A percentile compares a stretch with the other conserved stretches of the same genome.
Evolutionary conservation across 2,329 filamentous ascomycete species (phyloP).

Genomic region (Sarocladium brachiariae): DNA sequence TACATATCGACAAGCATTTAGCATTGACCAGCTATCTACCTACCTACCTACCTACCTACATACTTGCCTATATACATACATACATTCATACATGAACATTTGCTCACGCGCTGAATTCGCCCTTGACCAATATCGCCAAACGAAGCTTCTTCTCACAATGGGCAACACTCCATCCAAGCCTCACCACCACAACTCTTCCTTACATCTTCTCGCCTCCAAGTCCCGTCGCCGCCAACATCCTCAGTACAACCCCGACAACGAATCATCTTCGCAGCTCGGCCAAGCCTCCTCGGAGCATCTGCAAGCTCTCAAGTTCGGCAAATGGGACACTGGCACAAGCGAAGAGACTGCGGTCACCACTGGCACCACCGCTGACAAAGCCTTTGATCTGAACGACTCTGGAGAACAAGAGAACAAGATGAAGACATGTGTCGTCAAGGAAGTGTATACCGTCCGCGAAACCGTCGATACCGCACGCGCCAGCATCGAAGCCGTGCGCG

Average conservation of each 20-base stretch:
- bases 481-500: neutral
- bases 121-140: neutral
- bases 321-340: conserved; percentile 9
- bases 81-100: no score
- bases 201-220: conserved; percentile 4
- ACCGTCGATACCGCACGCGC: neutral
- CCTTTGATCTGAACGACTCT: no score
- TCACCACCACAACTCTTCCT: conserved; percentile 7
- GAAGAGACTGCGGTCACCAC: conserved; percentile 3
- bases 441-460: neutral
- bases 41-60: no score
- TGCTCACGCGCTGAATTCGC: no score
- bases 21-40: no score
- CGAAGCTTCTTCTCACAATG: conserved; percentile 6
- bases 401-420: neutral
- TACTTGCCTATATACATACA: no score
- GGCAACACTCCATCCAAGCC: neutral
- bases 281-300: conserved; percentile 7
- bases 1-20: no score
- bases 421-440: neutral
- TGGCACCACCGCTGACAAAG: no score
- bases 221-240: conserved; percentile 8
- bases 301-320: neutral
- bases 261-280: conserved; percentile 13
- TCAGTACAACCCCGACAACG: conserved; percentile 13